Evolutionary conservation across 805 yeast genomes (phyloP), one percentile per base, ranked within the genome.

Genomic region (Lipomyces mesembrius): DNA sequence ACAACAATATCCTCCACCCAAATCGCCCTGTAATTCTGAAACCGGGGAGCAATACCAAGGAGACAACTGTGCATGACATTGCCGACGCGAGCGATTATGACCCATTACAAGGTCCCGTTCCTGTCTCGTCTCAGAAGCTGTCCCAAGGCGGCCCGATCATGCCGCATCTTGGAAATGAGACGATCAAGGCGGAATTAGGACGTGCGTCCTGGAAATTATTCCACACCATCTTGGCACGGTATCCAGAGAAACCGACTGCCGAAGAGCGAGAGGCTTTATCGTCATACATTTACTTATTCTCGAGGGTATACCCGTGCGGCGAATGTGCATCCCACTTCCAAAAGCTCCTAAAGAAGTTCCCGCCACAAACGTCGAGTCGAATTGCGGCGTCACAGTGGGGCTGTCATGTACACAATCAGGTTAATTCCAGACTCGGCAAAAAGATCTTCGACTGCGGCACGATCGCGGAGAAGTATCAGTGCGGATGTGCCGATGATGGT

Each of bases 251-350:
- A 32, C 99, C 99, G 22, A 78, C 88, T 0, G 72, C 75, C 2
- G 84, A 83, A 57, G 92, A 94, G 74, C 83, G 86, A 61, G 76
- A 81, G 37, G 89, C 94, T 34, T 80, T 95, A 59, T 74, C 78
- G 20, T 84, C 81, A 65, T 95, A 87, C 76, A 83, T 95, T 25
- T 79, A 85, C 27, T 80, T 91, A 46, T 95, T 93, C 79, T 92
- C 95, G 0, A 91, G 93, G 73, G 94, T 95, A 9, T 95, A 95
- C 71, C 99, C 99, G 0, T 94, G 98, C 79, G 97, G 97, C 2
- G 98, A 94, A 76, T 95, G 98, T 79, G 98, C 99, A 0, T 82
- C 91, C 71, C 98, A 95, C 77, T 95, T 95, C 77, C 89, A 85
- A 70, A 79, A 84, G 75, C 79, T 94, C 71, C 78, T 95, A 64